phyloP scores from a whole-genome alignment of 2,329 filamentous ascomycete species.

The Tolypocladium tropicale region DNA sequence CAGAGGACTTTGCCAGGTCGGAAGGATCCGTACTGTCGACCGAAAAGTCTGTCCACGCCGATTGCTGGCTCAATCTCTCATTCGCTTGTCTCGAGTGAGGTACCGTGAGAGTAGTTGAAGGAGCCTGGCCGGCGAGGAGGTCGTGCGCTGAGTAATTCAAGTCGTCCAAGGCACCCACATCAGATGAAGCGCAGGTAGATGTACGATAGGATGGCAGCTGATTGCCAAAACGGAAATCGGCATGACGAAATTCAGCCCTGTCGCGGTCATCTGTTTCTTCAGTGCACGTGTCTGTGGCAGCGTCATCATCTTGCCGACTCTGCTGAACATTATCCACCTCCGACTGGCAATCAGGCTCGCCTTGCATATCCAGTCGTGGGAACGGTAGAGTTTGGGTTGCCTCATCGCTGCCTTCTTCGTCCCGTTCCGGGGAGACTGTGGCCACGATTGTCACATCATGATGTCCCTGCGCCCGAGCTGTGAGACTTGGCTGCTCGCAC shows the following conservation, averaged over 20 bases:
- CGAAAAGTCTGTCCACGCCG: slow-evolving; percentile 51
- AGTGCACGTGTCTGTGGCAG: slow-evolving; percentile 23
- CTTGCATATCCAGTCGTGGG: slow-evolving; percentile 22
- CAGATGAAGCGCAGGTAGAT: slow-evolving; percentile 30
- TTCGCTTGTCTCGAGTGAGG: slow-evolving; percentile 31
- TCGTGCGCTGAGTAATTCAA: slow-evolving; percentile 14
- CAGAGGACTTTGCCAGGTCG: slow-evolving; percentile 17
- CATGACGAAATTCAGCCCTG: slow-evolving; percentile 15
- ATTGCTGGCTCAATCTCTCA: slow-evolving; percentile 43
- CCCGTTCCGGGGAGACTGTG: slow-evolving; percentile 32
- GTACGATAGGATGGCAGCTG: slow-evolving; percentile 22
- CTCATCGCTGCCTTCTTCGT: slow-evolving; percentile 5
- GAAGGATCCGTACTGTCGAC: slow-evolving; percentile 40
- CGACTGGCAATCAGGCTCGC: slow-evolving; percentile 28
- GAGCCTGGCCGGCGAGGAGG: slow-evolving; percentile 20
- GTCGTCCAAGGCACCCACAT: slow-evolving; percentile 18
- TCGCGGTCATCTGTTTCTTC: slow-evolving; percentile 24
- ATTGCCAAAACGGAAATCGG: slow-evolving; percentile 17
- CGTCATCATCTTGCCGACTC: slow-evolving; percentile 17
- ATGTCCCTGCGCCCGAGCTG: slow-evolving; percentile 7
- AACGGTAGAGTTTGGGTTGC: slow-evolving; percentile 18
- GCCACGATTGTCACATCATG: slow-evolving; percentile 38
- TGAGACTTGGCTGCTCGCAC: slow-evolving; percentile 21
- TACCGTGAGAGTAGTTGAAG: slow-evolving; percentile 35
- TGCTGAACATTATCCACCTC: slow-evolving; percentile 19